Conservation (phyloP, 345 rosid species). For the Rhodomyrtus tomentosa region DNA sequence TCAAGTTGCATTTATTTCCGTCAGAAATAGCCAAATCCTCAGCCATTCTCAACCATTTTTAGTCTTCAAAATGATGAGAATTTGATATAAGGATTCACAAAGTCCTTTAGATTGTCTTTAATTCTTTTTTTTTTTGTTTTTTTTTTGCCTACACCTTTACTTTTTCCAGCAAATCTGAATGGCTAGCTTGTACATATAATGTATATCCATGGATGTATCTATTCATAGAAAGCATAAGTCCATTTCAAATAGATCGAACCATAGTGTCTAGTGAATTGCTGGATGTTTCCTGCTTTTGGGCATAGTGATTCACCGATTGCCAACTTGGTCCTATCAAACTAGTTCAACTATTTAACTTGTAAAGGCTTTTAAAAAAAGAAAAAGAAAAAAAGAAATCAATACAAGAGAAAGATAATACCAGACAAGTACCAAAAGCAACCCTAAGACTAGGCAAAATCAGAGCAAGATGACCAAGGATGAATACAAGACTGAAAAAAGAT, state of each 20-base stretch:
- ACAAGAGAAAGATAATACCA: neutral
- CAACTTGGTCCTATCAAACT: no score
- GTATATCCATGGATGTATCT: neutral
- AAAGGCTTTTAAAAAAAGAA: no score
- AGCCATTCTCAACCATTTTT: neutral
- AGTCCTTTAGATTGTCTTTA: neutral
- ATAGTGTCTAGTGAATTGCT: neutral
- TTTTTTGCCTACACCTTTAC: neutral
- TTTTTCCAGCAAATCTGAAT: neutral
- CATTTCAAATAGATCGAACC: neutral
- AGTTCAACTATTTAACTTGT: neutral
- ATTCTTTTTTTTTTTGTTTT: neutral
- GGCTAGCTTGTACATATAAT: neutral
- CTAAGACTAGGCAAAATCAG: neutral
- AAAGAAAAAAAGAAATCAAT: neutral
- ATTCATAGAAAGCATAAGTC: neutral
- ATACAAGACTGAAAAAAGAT: slow-evolving; percentile 5
- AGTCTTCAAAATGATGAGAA: neutral
- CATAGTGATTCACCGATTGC: neutral
- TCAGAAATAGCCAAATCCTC: neutral
- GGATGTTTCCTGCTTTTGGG: neutral
- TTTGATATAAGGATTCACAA: neutral
- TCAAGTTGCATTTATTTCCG: neutral
- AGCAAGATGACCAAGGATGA: neutral
- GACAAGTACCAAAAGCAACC: neutral